Evolutionary conservation across 805 yeast species (phyloP).

Genomic region (Candida nonsorbophila): DNA sequence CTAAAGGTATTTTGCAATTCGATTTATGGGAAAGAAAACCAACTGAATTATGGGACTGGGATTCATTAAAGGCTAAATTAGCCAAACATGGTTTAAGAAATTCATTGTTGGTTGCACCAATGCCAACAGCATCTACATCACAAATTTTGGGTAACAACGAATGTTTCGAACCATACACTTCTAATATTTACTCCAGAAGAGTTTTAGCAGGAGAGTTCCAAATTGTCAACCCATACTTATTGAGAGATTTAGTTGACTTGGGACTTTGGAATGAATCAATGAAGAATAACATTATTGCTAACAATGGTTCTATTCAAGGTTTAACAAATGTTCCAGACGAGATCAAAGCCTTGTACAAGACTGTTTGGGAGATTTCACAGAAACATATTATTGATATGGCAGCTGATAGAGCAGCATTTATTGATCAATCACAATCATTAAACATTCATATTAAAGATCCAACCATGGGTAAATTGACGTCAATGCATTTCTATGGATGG

Average conservation of each 20-base stretch:
- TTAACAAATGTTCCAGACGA: constrained; percentile 51
- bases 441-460: constrained; percentile 86
- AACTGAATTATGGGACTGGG: constrained; percentile 57
- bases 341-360: constrained; percentile 50
- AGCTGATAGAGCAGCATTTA: constrained; percentile 73
- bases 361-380: constrained; percentile 61
- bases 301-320: constrained; percentile 54
- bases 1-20: constrained; percentile 51
- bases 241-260: constrained; percentile 52
- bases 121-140: constrained; percentile 66
- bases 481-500: constrained; percentile 99
- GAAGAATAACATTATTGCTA: constrained; percentile 52
- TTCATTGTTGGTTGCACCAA: constrained; percentile 57
- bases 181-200: constrained; percentile 58
- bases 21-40: constrained; percentile 59
- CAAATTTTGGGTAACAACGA: constrained; percentile 59
- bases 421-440: constrained; percentile 90
- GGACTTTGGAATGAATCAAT: constrained; percentile 55
- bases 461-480: constrained; percentile 92
- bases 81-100: constrained; percentile 50
- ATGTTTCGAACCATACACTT: constrained; percentile 60
- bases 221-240: constrained; percentile 55
- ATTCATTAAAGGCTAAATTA: constrained; percentile 43
- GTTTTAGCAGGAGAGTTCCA: constrained; percentile 62
- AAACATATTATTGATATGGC: constrained; percentile 57